Evolutionary conservation across 2,329 filamentous ascomycete genomes (phyloP), one percentile per base, ranked within the genome.

Genomic region (Cordyceps javanica): DNA sequence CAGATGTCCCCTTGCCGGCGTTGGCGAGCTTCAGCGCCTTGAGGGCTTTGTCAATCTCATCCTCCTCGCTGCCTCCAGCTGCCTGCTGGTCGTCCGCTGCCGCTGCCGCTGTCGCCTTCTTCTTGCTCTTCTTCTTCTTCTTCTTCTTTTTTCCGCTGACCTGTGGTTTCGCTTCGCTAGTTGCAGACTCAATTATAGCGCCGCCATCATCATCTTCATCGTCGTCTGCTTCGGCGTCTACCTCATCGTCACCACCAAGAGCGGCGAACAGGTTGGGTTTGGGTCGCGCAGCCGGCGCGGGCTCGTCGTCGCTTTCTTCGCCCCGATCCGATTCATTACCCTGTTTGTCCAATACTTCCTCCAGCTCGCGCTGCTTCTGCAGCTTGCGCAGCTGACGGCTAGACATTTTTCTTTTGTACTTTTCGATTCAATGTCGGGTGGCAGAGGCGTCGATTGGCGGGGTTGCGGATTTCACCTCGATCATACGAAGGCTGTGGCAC

Each of bases 21-120:
- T 13, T 42, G 34, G n/a, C 13, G 21, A 80, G 68, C 39, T 75
- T 75, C 52, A 83, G 72, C 61, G 80, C 77, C 57, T 74, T 70
- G 39, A 85, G 72, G 2, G 78, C 81, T 58, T 73, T 73, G 62
- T 84, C 82, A 54, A 85, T 83, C 61, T 85, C 82, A 59, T 84
- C 81, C 23, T 76, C 69, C 0, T 69, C 71, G 26, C 65, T 65
- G 13, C 58, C 61, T 8, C 60, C 52, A 11, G 45, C 55, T 10
- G 61, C 19, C 36, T n/a, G n/a, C n/a, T n/a, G n/a, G n/a, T 30
- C 30, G 16, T 23, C 55, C 21, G 63, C 63, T 16, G 55, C 53
- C 1, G 69, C 70, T 26, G 59, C 63, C 14, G 55, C 53, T 1
- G 69, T 70, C 25, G 59, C 56, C 62, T 68, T 70, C 61, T 71